These are phyloP conservation scores for Lenwebbia sp. DNA, from an alignment of 345 rosid genomes.

Conservation along the genomic window DNA sequence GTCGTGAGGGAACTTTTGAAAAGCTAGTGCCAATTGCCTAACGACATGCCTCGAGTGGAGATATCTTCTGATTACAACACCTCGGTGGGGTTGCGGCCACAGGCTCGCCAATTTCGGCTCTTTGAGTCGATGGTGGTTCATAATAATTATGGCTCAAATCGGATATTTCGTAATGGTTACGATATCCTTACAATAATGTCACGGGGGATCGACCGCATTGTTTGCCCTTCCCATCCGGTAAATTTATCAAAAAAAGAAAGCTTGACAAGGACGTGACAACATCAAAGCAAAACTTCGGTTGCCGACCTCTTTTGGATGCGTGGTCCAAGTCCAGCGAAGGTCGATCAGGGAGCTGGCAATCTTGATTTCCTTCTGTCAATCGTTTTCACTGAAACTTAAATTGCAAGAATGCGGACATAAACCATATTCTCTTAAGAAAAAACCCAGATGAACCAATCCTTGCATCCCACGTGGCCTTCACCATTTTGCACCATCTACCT, in stretches of 20 bases:
- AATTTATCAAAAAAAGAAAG: neutral
- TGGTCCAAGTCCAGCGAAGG: neutral
- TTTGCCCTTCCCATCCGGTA: neutral
- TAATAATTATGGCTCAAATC: neutral
- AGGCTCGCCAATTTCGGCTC: neutral
- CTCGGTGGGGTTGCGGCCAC: neutral
- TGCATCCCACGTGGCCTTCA: neutral
- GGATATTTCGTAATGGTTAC: fast-evolving
- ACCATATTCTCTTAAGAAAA: neutral
- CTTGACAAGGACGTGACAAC: neutral
- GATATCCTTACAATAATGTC: neutral
- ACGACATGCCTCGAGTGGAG: too few relatives aligned
- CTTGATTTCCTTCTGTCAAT: neutral
- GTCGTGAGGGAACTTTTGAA: neutral
- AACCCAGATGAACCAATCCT: neutral
- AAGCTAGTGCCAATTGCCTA: neutral
- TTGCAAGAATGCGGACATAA: neutral
- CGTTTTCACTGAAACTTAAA: neutral
- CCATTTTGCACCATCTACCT: neutral
- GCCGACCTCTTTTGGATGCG: neutral
- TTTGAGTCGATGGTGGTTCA: fast-evolving
- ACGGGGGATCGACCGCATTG: neutral
- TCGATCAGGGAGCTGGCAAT: neutral
- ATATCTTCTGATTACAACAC: neutral
- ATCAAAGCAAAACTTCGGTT: neutral